These are phyloP conservation scores for Fusarium paranaense DNA, from an alignment of 2,329 filamentous ascomycete species.

Conservation along the genomic window DNA sequence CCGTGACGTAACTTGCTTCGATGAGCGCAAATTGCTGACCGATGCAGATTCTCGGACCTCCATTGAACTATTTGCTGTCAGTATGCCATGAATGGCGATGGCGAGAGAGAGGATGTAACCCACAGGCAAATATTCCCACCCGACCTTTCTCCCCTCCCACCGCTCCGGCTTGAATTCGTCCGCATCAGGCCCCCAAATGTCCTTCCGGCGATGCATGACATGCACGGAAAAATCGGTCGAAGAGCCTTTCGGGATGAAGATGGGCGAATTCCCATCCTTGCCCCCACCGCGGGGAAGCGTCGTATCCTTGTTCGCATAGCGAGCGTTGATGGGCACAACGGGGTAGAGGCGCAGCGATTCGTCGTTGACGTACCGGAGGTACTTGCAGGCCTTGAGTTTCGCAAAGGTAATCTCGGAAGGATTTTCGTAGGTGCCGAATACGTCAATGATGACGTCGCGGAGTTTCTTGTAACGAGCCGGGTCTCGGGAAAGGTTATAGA, in stretches of 20 bases:
- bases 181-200: constrained; percentile 54
- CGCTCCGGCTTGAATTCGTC: constrained; percentile 56
- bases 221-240: constrained; percentile 55
- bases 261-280: constrained; percentile 55
- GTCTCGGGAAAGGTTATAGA: background rate
- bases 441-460: background rate
- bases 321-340: constrained; percentile 60
- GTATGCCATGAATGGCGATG: too few species aligned
- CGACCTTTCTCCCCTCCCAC: constrained; percentile 50
- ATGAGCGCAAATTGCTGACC: constrained; percentile 39
- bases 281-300: constrained; percentile 64
- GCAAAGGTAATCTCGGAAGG: background rate
- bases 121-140: constrained; percentile 36
- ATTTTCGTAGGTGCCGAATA: background rate
- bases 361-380: background rate
- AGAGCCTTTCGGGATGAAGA: constrained; percentile 61
- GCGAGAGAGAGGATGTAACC: background rate
- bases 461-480: background rate
- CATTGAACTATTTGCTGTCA: constrained; percentile 55
- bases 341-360: constrained; percentile 47
- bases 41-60: constrained; percentile 57
- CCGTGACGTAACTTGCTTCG: constrained; percentile 28
- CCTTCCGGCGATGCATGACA: constrained; percentile 52
- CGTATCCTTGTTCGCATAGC: constrained; percentile 59
- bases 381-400: background rate